A percentile compares a stretch with the other conserved stretches of the same genome.
Evolutionary conservation across 148 eudicot genomes (phyloP).

Genomic region (Heliamphora exappendiculata): DNA sequence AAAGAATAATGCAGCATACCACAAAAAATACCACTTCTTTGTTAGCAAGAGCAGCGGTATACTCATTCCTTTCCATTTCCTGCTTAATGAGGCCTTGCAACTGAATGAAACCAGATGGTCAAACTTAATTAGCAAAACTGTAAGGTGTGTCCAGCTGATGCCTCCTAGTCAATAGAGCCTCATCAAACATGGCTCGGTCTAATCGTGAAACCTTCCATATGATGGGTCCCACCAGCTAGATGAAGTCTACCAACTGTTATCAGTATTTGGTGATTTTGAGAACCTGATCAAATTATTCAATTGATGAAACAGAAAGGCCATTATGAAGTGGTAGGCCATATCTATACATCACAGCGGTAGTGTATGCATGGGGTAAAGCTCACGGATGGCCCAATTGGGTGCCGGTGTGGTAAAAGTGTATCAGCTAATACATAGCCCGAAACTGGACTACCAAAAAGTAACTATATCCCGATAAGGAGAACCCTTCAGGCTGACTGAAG

Average conservation of each 20-base stretch:
- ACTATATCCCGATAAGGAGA: background rate
- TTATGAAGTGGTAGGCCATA: background rate
- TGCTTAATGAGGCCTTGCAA: constrained; percentile 54
- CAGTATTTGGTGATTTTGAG: background rate
- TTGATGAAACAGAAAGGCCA: background rate
- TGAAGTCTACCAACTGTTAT: background rate
- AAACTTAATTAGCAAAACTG: constrained; percentile 7
- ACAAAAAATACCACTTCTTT: constrained; percentile 60
- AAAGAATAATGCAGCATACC: constrained; percentile 31
- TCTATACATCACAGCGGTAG: background rate
- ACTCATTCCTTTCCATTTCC: constrained; percentile 49
- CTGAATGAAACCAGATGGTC: constrained; percentile 24
- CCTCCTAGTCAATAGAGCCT: background rate
- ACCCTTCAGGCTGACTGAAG: background rate
- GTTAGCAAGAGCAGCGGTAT: constrained; percentile 55
- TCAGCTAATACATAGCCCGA: background rate
- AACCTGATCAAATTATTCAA: background rate
- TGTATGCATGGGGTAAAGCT: background rate
- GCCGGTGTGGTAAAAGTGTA: background rate
- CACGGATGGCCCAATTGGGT: background rate
- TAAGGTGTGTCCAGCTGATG: too few relatives aligned
- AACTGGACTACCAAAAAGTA: background rate
- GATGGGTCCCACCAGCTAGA: background rate
- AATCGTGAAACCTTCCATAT: background rate
- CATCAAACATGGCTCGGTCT: background rate